Percentiles rank a stretch among this genome's conserved stretches.
phyloP scores from a whole-genome alignment of 2,329 filamentous ascomycete genomes.

The Nemania diffusa region DNA sequence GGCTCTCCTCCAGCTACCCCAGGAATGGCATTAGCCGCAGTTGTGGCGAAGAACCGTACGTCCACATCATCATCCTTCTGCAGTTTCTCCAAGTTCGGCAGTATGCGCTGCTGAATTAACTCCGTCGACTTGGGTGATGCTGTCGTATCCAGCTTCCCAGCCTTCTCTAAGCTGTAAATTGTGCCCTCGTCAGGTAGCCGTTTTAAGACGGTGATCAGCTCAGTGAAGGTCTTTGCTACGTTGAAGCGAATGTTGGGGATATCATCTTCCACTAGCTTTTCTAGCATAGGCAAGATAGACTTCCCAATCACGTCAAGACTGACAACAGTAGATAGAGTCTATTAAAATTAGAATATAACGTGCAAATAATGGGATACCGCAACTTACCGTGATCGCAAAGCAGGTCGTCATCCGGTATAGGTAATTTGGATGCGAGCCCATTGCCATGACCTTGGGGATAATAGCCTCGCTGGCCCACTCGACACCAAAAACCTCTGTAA shows the following conservation, averaged over 20 bases:
- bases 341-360: slow-evolving; percentile 33
- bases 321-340: slow-evolving; percentile 95
- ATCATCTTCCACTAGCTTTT: slow-evolving; percentile 91
- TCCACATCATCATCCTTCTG: slow-evolving; percentile 98
- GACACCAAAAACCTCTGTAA: slow-evolving; percentile 97
- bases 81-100: slow-evolving; percentile 92
- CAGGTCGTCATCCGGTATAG: slow-evolving; percentile 99
- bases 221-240: slow-evolving; percentile 95
- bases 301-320: slow-evolving; percentile 92
- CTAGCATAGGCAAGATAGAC: slow-evolving; percentile 94
- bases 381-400: slow-evolving; percentile 94
- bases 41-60: slow-evolving; percentile 96
- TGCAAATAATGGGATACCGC: neutral
- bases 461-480: slow-evolving; percentile 98
- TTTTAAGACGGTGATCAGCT: slow-evolving; percentile 90
- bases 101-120: slow-evolving; percentile 84
- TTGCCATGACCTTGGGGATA: slow-evolving; percentile 97
- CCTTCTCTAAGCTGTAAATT: slow-evolving; percentile 84
- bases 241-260: slow-evolving; percentile 99
- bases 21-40: slow-evolving; percentile 73
- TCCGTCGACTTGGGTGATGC: slow-evolving; percentile 79
- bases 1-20: slow-evolving; percentile 65
- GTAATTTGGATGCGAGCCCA: slow-evolving; percentile 98
- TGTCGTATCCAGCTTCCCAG: slow-evolving; percentile 64
- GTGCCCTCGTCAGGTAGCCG: slow-evolving; percentile 90